Evolutionary conservation across 2,329 filamentous ascomycete species (phyloP), one percentile per base, ranked within the genome.

Genomic region (Colletotrichum magnum): DNA sequence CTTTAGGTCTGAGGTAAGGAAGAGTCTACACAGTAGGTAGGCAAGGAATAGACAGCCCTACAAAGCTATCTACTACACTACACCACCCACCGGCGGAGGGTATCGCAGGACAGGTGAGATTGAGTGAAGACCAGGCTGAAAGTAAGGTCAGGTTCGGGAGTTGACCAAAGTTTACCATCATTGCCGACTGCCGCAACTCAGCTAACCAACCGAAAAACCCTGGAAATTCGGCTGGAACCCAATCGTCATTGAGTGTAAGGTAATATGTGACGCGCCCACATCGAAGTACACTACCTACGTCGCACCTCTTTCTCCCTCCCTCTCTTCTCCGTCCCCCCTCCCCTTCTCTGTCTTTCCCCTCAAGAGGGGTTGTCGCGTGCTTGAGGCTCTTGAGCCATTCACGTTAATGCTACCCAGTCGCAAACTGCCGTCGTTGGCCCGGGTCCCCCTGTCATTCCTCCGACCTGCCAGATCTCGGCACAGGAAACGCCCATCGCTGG

Each of bases 381-480:
- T 26, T 69, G 66, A 65, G 66, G 66, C 66, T 69, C 66, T 68
- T 64, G 39, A n/a, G 47, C 53, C n/a, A 32, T 24, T 58, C 41
- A 64, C 16, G 32, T 26, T 58, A 24, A 58, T 58, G 60, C 65
- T 48, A 43, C n/a, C 16, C 24, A 10, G 32, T 36, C 32, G 32
- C 32, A 50, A 13, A 51, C 41, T 58, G 47, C 41, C 41, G 56
- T 16, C 48, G 45, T 54, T 28, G 54, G 65, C 54, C 59, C 59
- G 54, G 65, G 26, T 4, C 50, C 56, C 50, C 50, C 45, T 57
- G 56, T 39, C 56, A 45, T 60, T 60, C 51, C 50, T 60, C 15
- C 52, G 41, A 36, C 47, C 66, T 56, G 48, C 61, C 24, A 66
- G 66, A 66, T 66, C 54, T 66, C 62, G 62, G 28, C 54, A 10